A percentile compares a stretch with the other conserved stretches of the same genome.
phyloP scores from a whole-genome alignment of 2,329 filamentous ascomycete genomes.

The Claviceps pazoutovae region DNA sequence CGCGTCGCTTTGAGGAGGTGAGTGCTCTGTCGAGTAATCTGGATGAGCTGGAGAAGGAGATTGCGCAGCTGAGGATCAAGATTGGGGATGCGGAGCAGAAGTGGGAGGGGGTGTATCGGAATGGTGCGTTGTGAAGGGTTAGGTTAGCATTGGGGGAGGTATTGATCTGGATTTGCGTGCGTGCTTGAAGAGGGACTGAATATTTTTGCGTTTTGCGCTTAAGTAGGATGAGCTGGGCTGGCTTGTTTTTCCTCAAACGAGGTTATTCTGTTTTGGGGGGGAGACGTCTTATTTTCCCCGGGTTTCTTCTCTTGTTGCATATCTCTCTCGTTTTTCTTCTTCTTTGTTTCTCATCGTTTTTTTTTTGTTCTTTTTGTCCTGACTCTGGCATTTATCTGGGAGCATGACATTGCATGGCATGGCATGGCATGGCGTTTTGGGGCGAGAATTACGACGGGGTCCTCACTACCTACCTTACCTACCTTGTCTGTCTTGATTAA shows the following conservation, averaged over 20 bases:
- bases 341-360: background rate
- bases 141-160: background rate
- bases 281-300: background rate
- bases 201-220: too few species aligned
- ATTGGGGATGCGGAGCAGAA: conserved; percentile 50
- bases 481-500: background rate
- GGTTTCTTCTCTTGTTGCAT: background rate
- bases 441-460: background rate
- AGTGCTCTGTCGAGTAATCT: conserved; percentile 64
- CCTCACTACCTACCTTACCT: background rate
- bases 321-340: background rate
- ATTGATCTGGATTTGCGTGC: too few species aligned
- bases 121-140: conserved; percentile 7
- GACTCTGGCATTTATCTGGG: background rate
- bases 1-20: conserved; percentile 76
- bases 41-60: conserved; percentile 70
- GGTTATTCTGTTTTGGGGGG: too few species aligned
- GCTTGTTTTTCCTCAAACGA: too few species aligned
- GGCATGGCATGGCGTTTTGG: conserved; percentile 23
- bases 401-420: background rate
- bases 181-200: too few species aligned
- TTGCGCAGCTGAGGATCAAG: conserved; percentile 50
- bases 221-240: too few species aligned
- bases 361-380: background rate
- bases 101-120: conserved; percentile 39